These are phyloP conservation scores for Noccaea bulbosa DNA, from an alignment of 345 rosid genomes.

Conservation along the genomic window DNA sequence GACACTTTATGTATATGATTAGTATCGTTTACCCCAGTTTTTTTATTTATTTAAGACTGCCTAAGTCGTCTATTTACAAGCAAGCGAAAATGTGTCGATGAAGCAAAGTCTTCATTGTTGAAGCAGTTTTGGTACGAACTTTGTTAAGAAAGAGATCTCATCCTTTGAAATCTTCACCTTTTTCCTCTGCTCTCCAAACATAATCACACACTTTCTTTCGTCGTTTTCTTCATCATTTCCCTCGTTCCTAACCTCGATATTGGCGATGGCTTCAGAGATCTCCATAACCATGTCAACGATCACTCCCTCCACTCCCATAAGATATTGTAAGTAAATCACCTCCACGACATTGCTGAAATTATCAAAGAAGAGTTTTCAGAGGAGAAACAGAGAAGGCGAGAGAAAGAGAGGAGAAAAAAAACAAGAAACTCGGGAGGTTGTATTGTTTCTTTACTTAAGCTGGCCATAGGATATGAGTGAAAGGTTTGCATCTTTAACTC, in stretches of 20 bases:
- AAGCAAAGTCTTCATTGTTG: slow-evolving; percentile 28
- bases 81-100: neutral
- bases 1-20: too few relatives aligned
- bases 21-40: too few relatives aligned
- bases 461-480: slow-evolving; percentile 67
- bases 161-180: slow-evolving; percentile 50
- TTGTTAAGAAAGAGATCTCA: slow-evolving; percentile 52
- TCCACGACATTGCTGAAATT: slow-evolving; percentile 61
- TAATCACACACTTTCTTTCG: slow-evolving; percentile 5
- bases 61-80: slow-evolving; percentile 18
- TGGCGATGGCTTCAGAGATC: slow-evolving; percentile 54
- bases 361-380: neutral
- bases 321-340: slow-evolving; percentile 58
- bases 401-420: neutral
- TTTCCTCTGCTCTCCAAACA: slow-evolving; percentile 31
- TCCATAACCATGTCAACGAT: slow-evolving; percentile 62
- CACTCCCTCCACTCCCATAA: slow-evolving; percentile 75
- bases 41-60: neutral
- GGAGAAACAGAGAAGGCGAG: neutral
- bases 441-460: slow-evolving; percentile 51
- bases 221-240: slow-evolving; percentile 27
- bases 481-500: slow-evolving; percentile 59
- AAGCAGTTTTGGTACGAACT: slow-evolving; percentile 47
- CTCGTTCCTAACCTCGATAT: slow-evolving; percentile 27
- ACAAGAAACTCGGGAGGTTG: neutral